Base-by-base conservation (phyloP, 495 filamentous ascomycete genomes). In the Sordaria brevicollis region DNA sequence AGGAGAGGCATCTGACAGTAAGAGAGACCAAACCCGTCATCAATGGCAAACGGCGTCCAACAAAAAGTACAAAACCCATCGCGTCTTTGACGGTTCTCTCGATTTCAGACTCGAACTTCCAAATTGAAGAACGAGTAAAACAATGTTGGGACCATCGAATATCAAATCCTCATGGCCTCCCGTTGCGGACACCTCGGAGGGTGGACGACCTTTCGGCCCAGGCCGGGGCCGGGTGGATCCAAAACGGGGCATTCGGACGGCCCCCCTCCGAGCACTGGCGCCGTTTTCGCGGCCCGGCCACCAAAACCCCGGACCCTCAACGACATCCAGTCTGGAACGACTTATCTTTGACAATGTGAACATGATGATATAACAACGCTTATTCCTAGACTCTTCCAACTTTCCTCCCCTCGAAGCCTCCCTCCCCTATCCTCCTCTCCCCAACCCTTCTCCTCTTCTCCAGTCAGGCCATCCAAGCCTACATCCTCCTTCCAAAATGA, bases 231-330 rank as follows among this genome's bases (percentile, higher is more conserved):
- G 41, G 41, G 8, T 21, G 41, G 41, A 37, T 25, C 35, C 67
- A 54, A 62, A 69, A 65, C 5, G 31, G 33, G 67, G 43, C 19
- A 43, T 19, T 31, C 67, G 43, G 43, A 35, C 25, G 39, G 21
- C 34, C 31, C 31, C 19, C 25, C 68, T 69, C 54, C 68, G 68
- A 65, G 68, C 68, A 66, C 68, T 69, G 68, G 68, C 35, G 68
- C 35, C 54, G 68, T 65, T 34, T 54, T 69, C 39, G 35, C 68
- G 54, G 35, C 29, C 54, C 68, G 68, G 41, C 41, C 49, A 35
- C 62, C 35, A 7, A n/a, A 39, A 8, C 43, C 19, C 41, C 39
- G 57, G n/a, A 43, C 37, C 19, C 8, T 34, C 34, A 67, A 67
- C 6, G 8, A 43, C n/a, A 6, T 19, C 41, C 19, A 43, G n/a